Conservation (phyloP, 257 asterid species). For the Salvia hispanica region DNA sequence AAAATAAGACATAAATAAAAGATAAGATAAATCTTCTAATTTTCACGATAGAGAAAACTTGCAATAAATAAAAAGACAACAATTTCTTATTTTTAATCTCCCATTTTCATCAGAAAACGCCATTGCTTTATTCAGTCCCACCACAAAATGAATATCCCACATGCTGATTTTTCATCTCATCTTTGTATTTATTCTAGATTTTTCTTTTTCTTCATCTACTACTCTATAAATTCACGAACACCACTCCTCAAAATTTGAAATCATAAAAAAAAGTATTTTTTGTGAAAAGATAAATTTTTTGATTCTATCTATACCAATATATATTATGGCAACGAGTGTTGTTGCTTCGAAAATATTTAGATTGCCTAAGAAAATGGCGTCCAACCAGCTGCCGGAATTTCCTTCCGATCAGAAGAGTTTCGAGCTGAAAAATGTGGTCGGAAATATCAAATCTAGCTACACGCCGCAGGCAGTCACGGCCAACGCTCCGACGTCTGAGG, state of each 20-base stretch:
- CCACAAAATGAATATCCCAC: background rate
- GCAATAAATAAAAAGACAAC: background rate
- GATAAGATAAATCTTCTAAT: background rate
- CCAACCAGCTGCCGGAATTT: background rate
- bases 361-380: conserved; percentile 26
- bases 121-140: background rate
- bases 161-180: conserved; percentile 9
- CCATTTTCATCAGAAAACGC: background rate
- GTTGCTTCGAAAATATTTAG: conserved; percentile 25
- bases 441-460: conserved; percentile 5
- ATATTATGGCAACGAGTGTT: conserved; percentile 31
- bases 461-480: conserved; percentile 33
- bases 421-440: conserved; percentile 17
- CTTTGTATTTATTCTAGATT: background rate
- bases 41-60: background rate
- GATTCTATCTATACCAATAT: background rate
- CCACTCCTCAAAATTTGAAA: background rate
- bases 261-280: background rate
- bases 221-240: conserved; percentile 4
- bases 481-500: conserved; percentile 37
- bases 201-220: background rate
- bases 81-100: background rate
- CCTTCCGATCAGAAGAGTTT: background rate
- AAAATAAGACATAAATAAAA: background rate
- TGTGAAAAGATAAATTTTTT: background rate